A percentile compares a stretch with the other conserved stretches of the same genome.
These are phyloP conservation scores for Coniferiporia sulphurascens DNA, from an alignment of 1,284 basidiomycete genomes.

Conservation along the genomic window DNA sequence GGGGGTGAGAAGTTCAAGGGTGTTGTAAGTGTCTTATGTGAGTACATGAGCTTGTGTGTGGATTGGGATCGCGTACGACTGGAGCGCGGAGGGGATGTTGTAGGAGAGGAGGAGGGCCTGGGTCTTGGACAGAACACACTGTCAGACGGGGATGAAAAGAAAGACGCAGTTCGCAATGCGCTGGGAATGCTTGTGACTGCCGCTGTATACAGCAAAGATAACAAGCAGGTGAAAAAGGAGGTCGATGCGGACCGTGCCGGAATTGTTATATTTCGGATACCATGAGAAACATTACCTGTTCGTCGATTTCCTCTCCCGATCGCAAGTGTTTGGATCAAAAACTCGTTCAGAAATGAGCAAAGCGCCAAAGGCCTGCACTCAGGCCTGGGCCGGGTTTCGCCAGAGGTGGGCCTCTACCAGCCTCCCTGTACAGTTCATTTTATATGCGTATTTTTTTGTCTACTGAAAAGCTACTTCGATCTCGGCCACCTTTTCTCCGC, in stretches of 20 bases:
- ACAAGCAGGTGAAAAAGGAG: constrained; percentile 52
- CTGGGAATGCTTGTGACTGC: constrained; percentile 47
- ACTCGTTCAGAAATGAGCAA: no score
- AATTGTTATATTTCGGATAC: constrained; percentile 61
- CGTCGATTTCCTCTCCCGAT: no score
- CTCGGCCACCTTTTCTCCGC: no score
- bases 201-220: constrained; percentile 47
- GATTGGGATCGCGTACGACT: constrained; percentile 51
- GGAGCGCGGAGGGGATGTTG: constrained; percentile 20
- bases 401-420: no score
- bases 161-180: constrained; percentile 40
- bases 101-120: constrained; percentile 22
- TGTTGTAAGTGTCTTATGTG: constrained; percentile 48
- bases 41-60: constrained; percentile 56
- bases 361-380: no score
- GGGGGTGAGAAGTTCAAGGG: constrained; percentile 40
- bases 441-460: neutral
- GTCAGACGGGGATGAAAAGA: constrained; percentile 29
- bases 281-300: constrained; percentile 25
- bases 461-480: no score
- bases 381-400: no score
- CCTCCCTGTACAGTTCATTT: no score
- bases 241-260: constrained; percentile 52
- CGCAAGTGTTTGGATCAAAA: no score
- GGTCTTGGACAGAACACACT: constrained; percentile 21